phyloP scores from a whole-genome alignment of 2,329 filamentous ascomycete genomes.

The Cladophialophora carrionii region DNA sequence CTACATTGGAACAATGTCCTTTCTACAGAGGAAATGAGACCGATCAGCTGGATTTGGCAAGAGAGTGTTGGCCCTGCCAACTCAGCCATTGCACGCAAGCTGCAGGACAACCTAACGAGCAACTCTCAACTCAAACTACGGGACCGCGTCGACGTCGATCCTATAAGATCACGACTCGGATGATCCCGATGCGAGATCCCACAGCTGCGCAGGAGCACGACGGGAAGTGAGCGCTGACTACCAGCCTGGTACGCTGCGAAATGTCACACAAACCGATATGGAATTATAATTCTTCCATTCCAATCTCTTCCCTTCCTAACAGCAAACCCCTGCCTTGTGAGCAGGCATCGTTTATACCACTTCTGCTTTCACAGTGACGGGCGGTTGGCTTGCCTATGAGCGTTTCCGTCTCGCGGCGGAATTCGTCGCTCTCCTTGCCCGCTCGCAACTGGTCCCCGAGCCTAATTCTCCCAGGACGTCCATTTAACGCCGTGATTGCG shows the following conservation, averaged over 20 bases:
- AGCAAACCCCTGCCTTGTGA: neutral
- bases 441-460: neutral
- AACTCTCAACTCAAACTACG: conserved; percentile 21
- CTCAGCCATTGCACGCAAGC: neutral
- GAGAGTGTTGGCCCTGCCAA: neutral
- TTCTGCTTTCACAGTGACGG: neutral
- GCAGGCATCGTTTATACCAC: neutral
- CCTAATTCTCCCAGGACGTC: no score
- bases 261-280: neutral
- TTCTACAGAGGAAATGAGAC: neutral
- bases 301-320: neutral
- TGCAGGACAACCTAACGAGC: neutral
- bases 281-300: neutral
- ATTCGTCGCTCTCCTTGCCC: neutral
- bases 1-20: neutral
- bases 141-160: neutral
- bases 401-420: neutral
- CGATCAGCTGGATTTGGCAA: neutral
- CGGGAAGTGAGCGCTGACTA: neutral
- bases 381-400: neutral
- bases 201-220: neutral
- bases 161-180: neutral
- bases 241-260: neutral
- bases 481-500: no score
- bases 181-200: neutral